Evolutionary conservation across 345 rosid species (phyloP).

Genomic region (Linum lewisii): DNA sequence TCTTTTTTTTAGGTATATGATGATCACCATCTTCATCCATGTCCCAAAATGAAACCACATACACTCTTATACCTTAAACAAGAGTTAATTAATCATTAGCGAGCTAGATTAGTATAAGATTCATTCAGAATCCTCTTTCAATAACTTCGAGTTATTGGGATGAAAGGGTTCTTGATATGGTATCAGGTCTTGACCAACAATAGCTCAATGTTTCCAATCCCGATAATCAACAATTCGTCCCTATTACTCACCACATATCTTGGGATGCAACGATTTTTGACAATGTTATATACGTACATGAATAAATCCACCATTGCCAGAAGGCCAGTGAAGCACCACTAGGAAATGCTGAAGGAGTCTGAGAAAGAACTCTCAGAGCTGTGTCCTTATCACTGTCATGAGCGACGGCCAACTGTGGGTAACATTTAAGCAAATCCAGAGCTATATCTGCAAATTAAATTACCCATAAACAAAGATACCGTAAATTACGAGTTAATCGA

Average conservation of each 20-base stretch:
- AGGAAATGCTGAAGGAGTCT: slow-evolving; percentile 52
- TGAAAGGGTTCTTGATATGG: too few species aligned
- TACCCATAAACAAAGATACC: background rate
- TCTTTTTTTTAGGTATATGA: slow-evolving; percentile 1
- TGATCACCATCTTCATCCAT: slow-evolving; percentile 17
- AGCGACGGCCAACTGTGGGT: slow-evolving; percentile 34
- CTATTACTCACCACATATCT: too few species aligned
- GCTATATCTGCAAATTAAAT: slow-evolving; percentile 37
- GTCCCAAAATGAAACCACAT: too few species aligned
- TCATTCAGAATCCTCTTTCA: too few species aligned
- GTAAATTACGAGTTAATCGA: too few species aligned
- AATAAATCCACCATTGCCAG: slow-evolving; percentile 54
- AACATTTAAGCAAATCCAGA: slow-evolving; percentile 42
- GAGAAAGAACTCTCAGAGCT: slow-evolving; percentile 46
- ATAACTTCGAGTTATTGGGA: too few species aligned
- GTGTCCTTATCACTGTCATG: slow-evolving; percentile 53
- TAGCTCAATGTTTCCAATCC: too few species aligned
- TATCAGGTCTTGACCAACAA: too few species aligned
- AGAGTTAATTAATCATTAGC: background rate
- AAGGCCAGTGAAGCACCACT: slow-evolving; percentile 40
- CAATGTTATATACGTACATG: too few species aligned
- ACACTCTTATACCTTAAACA: slow-evolving; percentile 16
- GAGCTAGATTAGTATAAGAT: too few species aligned
- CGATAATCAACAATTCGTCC: too few species aligned
- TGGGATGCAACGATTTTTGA: too few species aligned